Percentiles rank a stretch among this genome's conserved stretches.
Conservation (phyloP, 371 early-diverging fungal species). For the Mortierella sp. region DNA sequence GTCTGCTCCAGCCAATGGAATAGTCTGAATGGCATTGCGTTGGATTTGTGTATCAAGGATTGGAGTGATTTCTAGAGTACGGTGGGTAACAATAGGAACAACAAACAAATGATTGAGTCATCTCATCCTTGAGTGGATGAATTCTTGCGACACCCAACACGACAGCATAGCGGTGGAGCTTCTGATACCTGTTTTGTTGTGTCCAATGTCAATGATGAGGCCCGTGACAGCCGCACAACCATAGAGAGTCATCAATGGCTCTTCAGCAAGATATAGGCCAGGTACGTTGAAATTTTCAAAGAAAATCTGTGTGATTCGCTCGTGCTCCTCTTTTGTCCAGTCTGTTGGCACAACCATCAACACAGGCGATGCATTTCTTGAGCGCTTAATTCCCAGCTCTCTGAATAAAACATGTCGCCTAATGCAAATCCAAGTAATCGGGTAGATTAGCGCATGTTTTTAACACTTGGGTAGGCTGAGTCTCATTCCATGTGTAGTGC, state of each 20-base stretch:
- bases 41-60: conserved; percentile 78
- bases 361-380: conserved; percentile 83
- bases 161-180: background rate
- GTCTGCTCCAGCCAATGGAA: conserved; percentile 78
- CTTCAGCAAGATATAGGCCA: conserved; percentile 85
- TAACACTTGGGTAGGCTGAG: background rate
- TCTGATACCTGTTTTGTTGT: conserved; percentile 73
- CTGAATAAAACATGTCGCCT: conserved; percentile 84
- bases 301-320: conserved; percentile 86
- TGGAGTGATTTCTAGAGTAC: conserved; percentile 72
- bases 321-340: conserved; percentile 89
- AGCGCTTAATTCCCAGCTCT: conserved; percentile 80
- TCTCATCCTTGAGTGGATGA: background rate
- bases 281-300: conserved; percentile 94
- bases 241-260: conserved; percentile 85
- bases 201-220: conserved; percentile 91
- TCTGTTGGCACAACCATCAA: conserved; percentile 81
- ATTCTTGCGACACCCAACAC: background rate
- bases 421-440: background rate
- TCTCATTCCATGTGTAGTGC: background rate
- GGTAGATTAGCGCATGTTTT: background rate
- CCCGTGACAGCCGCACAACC: conserved; percentile 86
- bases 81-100: background rate
- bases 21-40: conserved; percentile 66
- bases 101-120: background rate